A percentile compares a stretch with the other conserved stretches of the same genome.
Evolutionary conservation across 148 eudicot genomes (phyloP).

Genomic region (Rhododendron ferrugineum): DNA sequence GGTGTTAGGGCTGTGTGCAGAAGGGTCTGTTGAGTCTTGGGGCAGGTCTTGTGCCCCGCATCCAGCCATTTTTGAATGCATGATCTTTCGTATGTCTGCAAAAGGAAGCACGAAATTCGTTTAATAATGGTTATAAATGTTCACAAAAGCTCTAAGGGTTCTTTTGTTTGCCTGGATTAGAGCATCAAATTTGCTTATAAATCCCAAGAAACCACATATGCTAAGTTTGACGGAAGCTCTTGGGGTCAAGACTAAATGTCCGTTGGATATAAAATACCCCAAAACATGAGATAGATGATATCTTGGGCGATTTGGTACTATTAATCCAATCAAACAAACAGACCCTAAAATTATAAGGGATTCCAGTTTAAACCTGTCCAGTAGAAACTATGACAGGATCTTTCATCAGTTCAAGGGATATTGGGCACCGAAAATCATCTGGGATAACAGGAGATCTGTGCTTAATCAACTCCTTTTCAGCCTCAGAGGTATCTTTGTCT

Average conservation of each 20-base stretch:
- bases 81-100: slow-evolving; percentile 86
- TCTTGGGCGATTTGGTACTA: not conserved
- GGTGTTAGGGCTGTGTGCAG: slow-evolving; percentile 64
- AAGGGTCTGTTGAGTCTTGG: slow-evolving; percentile 83
- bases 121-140: not conserved
- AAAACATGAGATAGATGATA: not conserved
- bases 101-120: not conserved
- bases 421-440: slow-evolving; percentile 96
- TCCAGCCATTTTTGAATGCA: slow-evolving; percentile 89
- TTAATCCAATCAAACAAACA: not conserved
- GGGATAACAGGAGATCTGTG: slow-evolving; percentile 54
- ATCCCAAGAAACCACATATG: not conserved
- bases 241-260: not conserved
- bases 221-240: not conserved
- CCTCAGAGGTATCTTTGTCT: slow-evolving; percentile 38
- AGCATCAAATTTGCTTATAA: not conserved
- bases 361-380: slow-evolving; percentile 56
- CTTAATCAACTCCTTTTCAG: slow-evolving; percentile 5
- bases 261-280: not conserved
- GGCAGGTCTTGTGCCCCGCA: slow-evolving; percentile 78
- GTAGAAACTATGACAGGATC: slow-evolving; percentile 98
- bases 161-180: not conserved
- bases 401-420: slow-evolving; percentile 85
- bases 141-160: not conserved
- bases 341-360: not conserved